Percentiles rank a stretch among this genome's conserved stretches.
phyloP scores from a whole-genome alignment of 1,284 basidiomycete species.

The Erythrobasidium hasegawianum region DNA sequence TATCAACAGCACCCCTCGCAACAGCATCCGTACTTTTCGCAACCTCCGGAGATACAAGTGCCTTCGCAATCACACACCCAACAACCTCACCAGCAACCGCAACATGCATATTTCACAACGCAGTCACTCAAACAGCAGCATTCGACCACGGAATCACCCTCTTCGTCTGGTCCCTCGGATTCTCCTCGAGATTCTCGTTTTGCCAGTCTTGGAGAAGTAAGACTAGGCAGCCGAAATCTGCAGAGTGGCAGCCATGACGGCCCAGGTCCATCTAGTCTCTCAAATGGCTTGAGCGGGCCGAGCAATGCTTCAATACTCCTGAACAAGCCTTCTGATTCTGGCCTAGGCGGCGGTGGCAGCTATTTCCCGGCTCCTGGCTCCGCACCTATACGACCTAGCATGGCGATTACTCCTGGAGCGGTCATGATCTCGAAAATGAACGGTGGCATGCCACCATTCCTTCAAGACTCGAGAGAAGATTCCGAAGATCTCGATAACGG shows the following conservation, averaged over 20 bases:
- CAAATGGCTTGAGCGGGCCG: neutral
- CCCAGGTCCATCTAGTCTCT: neutral
- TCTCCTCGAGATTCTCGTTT: neutral
- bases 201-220: conserved; percentile 12
- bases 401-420: conserved; percentile 31
- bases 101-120: neutral
- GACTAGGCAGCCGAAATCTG: conserved; percentile 2
- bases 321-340: conserved; percentile 4
- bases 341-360: neutral
- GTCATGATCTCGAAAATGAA: conserved; percentile 32
- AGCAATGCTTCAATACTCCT: neutral
- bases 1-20: conserved; percentile 15
- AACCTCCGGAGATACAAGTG: neutral
- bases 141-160: conserved; percentile 8
- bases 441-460: neutral
- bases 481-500: neutral
- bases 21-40: neutral
- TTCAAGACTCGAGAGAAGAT: conserved; percentile 13
- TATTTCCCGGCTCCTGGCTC: conserved; percentile 31
- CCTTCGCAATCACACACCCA: neutral
- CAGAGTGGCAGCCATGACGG: neutral
- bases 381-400: conserved; percentile 13
- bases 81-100: neutral
- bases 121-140: neutral
- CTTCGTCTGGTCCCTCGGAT: conserved; percentile 5